Conservation (phyloP, 176 grass and related monocot species). For the Avena insularis region DNA sequence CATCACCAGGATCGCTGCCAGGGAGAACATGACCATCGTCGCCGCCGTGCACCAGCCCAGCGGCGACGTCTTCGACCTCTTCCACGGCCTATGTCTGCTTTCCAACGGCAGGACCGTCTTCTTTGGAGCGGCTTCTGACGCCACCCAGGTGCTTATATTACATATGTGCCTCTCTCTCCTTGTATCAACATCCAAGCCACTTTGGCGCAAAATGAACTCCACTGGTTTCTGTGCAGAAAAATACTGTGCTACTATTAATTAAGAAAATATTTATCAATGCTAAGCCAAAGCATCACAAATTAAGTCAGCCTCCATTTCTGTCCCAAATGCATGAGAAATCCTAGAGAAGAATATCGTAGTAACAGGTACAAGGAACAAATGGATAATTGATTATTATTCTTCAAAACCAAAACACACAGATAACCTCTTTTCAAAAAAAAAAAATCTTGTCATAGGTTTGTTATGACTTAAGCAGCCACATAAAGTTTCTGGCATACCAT, state of each 20-base stretch:
- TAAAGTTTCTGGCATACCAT: no score
- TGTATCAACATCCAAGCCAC: background rate
- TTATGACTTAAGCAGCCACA: no score
- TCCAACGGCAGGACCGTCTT: conserved; percentile 53
- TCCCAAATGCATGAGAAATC: no score
- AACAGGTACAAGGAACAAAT: no score
- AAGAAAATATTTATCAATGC: background rate
- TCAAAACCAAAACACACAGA: no score
- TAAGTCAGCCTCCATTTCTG: no score
- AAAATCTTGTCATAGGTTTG: no score
- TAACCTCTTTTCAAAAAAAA: no score
- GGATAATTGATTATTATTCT: no score
- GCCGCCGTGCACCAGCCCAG: conserved; percentile 71
- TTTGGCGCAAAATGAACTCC: background rate
- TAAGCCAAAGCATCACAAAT: no score
- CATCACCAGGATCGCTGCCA: conserved; percentile 25
- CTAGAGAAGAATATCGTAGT: no score
- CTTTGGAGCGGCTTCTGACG: conserved; percentile 42
- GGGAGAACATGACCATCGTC: conserved; percentile 51
- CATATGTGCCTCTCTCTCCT: background rate
- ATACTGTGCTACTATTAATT: background rate
- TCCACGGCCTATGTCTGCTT: conserved; percentile 55
- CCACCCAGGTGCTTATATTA: conserved; percentile 42
- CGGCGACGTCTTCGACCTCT: conserved; percentile 61
- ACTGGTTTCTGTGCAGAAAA: background rate